Evolutionary conservation across 441 rosid species (phyloP).

Genomic region (Euphorbia celastroides): DNA sequence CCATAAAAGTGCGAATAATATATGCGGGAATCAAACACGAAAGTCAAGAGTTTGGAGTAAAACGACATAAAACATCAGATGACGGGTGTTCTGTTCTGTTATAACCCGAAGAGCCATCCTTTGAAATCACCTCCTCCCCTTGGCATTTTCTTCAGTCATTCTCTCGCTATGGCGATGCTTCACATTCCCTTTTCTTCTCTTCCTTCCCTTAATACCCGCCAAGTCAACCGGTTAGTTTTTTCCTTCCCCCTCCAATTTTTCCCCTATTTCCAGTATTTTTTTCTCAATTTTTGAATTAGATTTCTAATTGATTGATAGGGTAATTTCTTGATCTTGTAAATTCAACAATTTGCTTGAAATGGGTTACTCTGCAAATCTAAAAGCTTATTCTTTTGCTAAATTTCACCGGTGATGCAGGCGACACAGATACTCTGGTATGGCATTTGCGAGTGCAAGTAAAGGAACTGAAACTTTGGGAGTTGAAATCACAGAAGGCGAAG

Average conservation of each 20-base stretch:
- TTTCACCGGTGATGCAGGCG: not conserved
- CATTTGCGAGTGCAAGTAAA: slow-evolving; percentile 39
- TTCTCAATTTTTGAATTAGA: not conserved
- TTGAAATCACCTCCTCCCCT: slow-evolving; percentile 3
- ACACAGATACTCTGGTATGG: slow-evolving; percentile 47
- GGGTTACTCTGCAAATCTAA: slow-evolving; percentile 1
- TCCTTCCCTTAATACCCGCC: slow-evolving; percentile 39
- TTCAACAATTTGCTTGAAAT: not conserved
- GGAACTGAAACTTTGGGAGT: slow-evolving; percentile 43
- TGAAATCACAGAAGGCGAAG: slow-evolving; percentile 70
- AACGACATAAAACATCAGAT: not conserved
- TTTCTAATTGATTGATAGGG: not conserved
- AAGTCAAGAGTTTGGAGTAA: not conserved
- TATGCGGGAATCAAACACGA: no score
- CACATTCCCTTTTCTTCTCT: slow-evolving; percentile 44
- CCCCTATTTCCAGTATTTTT: not conserved
- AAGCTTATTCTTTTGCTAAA: not conserved
- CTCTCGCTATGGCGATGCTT: slow-evolving; percentile 46
- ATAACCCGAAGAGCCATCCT: slow-evolving; percentile 2
- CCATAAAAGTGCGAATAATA: no score
- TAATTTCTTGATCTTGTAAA: not conserved
- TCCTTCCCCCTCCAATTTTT: not conserved
- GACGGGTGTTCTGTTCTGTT: not conserved
- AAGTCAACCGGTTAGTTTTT: slow-evolving; percentile 42
- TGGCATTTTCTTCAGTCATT: not conserved